Evolutionary conservation across 148 eudicot genomes (phyloP), one percentile per base, ranked within the genome.

Genomic region (Cornus suecica): DNA sequence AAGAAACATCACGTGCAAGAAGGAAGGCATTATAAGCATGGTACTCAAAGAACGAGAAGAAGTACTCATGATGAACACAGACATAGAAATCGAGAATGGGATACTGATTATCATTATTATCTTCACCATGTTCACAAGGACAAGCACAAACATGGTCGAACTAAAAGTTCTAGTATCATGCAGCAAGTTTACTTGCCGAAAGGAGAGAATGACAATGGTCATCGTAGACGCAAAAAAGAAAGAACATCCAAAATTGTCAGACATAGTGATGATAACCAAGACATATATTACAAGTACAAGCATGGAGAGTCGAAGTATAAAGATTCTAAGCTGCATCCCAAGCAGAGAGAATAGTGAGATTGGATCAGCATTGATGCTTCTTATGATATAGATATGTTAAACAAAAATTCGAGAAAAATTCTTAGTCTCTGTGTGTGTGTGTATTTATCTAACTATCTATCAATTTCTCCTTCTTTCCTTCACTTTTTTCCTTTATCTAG

Each of bases 71-170:
- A 48, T 1, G 83, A 78, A 66, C 86, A 84, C 72, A 68, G 81
- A 60, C 91, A 82, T 76, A 72, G 80, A 42, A 87, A 86, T 71
- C 61, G 66, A 26, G 82, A 72, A 32, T 77, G 68, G 20, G 81
- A 79, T 15, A 80, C 75, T 63, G 91, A 88, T 75, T 76, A 84
- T 76, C 74, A 83, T 73, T 86, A 84, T 51, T 80, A 84, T 72
- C 83, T 87, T 67, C 98, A 94, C 70, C 92, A 87, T 62, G 92
- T 86, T 68, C 93, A 92, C 32, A 92, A 84, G 77, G 87, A 93
- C 67, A 87, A 82, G 83, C 90, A 85, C 74, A 94, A 86, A 79
- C 97, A 88, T 75, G 79, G 82, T 15, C 76, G 77, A 71, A 88
- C 69, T 77, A 84, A 71, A 80, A 83, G 78, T 42, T 63, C 73